Conservation (phyloP, 2,329 filamentous ascomycete genomes). For the Aspergillus arachidicola region DNA sequence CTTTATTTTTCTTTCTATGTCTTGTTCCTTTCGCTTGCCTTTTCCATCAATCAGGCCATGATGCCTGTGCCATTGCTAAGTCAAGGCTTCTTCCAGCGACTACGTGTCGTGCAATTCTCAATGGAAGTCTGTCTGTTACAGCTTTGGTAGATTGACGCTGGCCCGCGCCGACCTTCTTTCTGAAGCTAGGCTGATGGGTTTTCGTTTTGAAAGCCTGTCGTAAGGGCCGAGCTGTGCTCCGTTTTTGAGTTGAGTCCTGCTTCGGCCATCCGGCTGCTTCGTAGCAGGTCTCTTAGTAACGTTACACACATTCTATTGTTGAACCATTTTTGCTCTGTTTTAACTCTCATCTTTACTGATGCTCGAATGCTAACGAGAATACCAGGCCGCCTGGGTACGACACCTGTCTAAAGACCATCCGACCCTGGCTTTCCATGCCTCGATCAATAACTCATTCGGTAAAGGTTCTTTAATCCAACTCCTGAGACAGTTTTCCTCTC, state of each 20-base stretch:
- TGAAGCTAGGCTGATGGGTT: slow-evolving; percentile 69
- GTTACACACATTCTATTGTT: slow-evolving; percentile 74
- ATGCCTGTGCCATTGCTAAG: slow-evolving; percentile 69
- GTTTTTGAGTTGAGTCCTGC: slow-evolving; percentile 95
- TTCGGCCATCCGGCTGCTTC: slow-evolving; percentile 62
- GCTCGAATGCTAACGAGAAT: slow-evolving; percentile 32
- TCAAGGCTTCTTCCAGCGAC: slow-evolving; percentile 75
- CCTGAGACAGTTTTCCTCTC: slow-evolving; percentile 85
- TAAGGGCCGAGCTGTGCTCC: slow-evolving; percentile 76
- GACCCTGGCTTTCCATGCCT: slow-evolving; percentile 91
- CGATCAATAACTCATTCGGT: slow-evolving; percentile 93
- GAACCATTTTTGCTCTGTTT: slow-evolving; percentile 41
- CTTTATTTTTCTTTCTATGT: slow-evolving; percentile 9
- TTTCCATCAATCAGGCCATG: slow-evolving; percentile 21
- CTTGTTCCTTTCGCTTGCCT: slow-evolving; percentile 11
- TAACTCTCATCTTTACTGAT: slow-evolving; percentile 28
- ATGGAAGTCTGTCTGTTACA: slow-evolving; percentile 97
- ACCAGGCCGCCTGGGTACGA: slow-evolving; percentile 89
- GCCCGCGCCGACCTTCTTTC: slow-evolving; percentile 68
- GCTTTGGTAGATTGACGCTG: slow-evolving; percentile 91
- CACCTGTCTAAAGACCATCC: slow-evolving; percentile 86
- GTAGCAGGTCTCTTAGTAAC: slow-evolving; percentile 97
- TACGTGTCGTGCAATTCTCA: slow-evolving; percentile 54
- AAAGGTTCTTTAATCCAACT: slow-evolving; percentile 93
- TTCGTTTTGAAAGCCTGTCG: slow-evolving; percentile 88